These are phyloP conservation scores for Huntiella decipiens DNA, from an alignment of 2,329 filamentous ascomycete species.

Conservation along the genomic window DNA sequence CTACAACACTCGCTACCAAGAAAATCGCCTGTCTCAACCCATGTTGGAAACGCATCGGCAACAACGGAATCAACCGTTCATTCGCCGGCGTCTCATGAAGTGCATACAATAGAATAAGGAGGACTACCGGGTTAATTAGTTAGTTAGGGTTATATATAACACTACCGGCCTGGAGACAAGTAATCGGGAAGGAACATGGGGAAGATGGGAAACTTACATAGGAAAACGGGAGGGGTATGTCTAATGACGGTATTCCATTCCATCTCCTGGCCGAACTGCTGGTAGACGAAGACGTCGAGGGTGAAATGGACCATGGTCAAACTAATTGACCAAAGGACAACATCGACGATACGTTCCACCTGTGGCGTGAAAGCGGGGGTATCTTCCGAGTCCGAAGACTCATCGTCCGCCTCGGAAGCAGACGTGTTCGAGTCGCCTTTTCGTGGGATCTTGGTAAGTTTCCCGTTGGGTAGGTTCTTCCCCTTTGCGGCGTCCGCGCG, in stretches of 20 bases:
- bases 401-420: conserved; percentile 18
- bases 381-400: conserved; percentile 15
- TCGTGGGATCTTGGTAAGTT: conserved; percentile 10
- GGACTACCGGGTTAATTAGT: conserved; percentile 23
- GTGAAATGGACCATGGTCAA: conserved; percentile 58
- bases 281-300: conserved; percentile 59
- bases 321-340: conserved; percentile 38
- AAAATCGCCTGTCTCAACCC: conserved; percentile 42
- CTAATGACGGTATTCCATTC: conserved; percentile 35
- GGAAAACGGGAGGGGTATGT: conserved; percentile 29
- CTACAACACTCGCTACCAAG: conserved; percentile 35
- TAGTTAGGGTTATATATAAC: neutral
- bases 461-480: conserved; percentile 13
- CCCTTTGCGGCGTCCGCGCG: conserved; percentile 24
- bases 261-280: conserved; percentile 55
- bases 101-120: conserved; percentile 34
- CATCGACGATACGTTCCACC: conserved; percentile 34
- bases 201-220: neutral
- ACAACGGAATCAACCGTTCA: conserved; percentile 28
- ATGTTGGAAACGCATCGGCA: conserved; percentile 26
- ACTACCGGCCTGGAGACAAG: too few species aligned
- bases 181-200: neutral
- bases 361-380: conserved; percentile 22
- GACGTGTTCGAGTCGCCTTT: conserved; percentile 10
- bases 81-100: conserved; percentile 35